Evolutionary conservation across 1,284 basidiomycete species (phyloP).

Genomic region (Ustilago trichophora): DNA sequence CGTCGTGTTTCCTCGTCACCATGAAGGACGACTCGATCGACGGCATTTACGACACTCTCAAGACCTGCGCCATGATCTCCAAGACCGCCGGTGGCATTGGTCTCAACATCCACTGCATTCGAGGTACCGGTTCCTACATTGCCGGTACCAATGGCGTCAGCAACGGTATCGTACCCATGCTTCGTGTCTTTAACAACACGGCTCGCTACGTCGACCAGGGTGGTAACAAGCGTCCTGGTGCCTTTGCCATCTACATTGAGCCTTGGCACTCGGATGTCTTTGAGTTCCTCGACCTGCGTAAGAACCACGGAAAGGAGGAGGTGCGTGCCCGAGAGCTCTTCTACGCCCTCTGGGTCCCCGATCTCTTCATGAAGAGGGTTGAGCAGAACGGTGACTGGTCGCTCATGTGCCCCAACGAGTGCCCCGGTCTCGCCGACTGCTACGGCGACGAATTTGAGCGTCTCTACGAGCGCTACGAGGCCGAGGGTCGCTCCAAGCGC

Average conservation of each 20-base stretch:
- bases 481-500: conserved; percentile 86
- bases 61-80: conserved; percentile 98
- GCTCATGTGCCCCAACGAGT: conserved; percentile 97
- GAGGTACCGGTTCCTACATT: conserved; percentile 87
- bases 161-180: conserved; percentile 99
- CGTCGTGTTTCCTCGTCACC: conserved; percentile 95
- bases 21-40: conserved; percentile 99
- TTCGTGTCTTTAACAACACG: conserved; percentile 96
- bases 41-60: conserved; percentile 98
- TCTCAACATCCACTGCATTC: conserved; percentile 94
- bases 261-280: conserved; percentile 98
- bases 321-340: conserved; percentile 95
- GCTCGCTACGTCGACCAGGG: conserved; percentile 99
- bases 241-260: conserved; percentile 96
- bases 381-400: conserved; percentile 85
- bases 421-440: conserved; percentile 87
- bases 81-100: conserved; percentile 99
- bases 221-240: conserved; percentile 98
- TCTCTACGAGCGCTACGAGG: conserved; percentile 89
- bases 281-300: conserved; percentile 96
- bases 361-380: conserved; percentile 77
- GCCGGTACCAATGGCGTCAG: conserved; percentile 97
- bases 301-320: conserved; percentile 99
- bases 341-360: conserved; percentile 97
- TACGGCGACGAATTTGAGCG: conserved; percentile 91